Evolutionary conservation across 495 filamentous ascomycete species (phyloP), one percentile per base, ranked within the genome.

Genomic region (Penicillium alfredii): DNA sequence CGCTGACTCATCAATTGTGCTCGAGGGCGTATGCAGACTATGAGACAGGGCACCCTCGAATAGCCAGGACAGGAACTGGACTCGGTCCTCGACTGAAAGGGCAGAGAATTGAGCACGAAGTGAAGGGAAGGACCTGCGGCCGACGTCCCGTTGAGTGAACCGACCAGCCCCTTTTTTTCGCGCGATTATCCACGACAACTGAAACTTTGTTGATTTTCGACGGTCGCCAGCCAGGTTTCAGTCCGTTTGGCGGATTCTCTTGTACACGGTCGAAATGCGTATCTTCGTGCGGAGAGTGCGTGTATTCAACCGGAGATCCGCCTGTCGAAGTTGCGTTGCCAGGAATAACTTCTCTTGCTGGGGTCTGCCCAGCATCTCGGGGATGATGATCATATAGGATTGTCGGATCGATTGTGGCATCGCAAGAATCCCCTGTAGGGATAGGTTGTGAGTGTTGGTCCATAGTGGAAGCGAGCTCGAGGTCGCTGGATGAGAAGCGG

Each of bases 41-140:
- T 23, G 4, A 33, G 31, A 33, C 10, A 33, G 23, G 31, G 31
- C 19, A 33, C 31, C n/a, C n/a, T n/a, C n/a, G 22, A 37, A 37
- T 12, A 37, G 24, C 34, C 10, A 37, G 23, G 34, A 37, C 9
- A 37, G 19, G 34, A 27, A 37, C 34, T 37, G 1, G n/a, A 37
- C 18, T 37, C 23, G 16, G 26, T 37, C 24, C 22, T 37, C 10
- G 18, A 16, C 34, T 11, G 24, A 16, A 27, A 37, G 34, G 24
- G 34, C 23, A n/a, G 24, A 37, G 34, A 37, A 37, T 19, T 37
- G 10, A 37, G 24, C 14, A 37, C 15, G 16, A 37, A 37, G 24
- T 7, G 24, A 10, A 15, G 34, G 34, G 28, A 37, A 24, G 4
- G 34, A 37, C 24, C 28, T 37, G 9, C 16, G 24, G 34, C 34